Percentiles rank a stretch among this genome's conserved stretches.
Conservation (phyloP, 306 rosid genomes). For the Vigna reflexopilosa region DNA sequence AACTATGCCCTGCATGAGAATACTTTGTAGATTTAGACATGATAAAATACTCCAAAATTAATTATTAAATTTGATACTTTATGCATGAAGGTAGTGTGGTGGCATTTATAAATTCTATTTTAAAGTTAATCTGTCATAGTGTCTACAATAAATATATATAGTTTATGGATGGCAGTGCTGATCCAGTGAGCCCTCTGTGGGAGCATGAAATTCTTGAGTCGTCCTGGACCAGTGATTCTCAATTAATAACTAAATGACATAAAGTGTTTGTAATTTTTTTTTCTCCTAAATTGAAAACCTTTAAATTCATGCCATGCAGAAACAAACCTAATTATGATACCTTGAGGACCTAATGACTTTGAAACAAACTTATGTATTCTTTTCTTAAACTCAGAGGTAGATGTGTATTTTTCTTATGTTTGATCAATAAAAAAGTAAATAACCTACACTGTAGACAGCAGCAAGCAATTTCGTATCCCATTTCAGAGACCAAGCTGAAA, state of each 20-base stretch:
- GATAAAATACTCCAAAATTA: background rate
- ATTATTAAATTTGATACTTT: background rate
- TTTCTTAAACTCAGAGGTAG: too few relatives aligned
- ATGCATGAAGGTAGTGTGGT: background rate
- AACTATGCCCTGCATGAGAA: conserved; percentile 76
- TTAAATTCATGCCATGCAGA: too few relatives aligned
- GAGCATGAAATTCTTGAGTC: too few relatives aligned
- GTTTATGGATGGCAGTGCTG: background rate
- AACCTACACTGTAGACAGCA: conserved; percentile 75
- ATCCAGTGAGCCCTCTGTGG: background rate
- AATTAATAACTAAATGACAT: too few relatives aligned
- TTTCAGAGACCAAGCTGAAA: conserved; percentile 69
- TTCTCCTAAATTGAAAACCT: background rate
- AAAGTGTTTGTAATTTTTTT: too few relatives aligned
- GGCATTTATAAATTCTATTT: background rate
- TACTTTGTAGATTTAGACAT: background rate
- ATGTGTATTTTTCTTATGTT: background rate
- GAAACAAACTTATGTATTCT: background rate
- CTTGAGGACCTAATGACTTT: background rate
- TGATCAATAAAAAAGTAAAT: background rate
- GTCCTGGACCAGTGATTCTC: too few relatives aligned
- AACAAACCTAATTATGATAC: too few relatives aligned
- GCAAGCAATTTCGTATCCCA: conserved; percentile 82
- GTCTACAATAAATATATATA: background rate
- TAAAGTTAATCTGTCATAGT: background rate